Conservation (phyloP, 192 early-diverging fungal species). For the Backusella macrospora region DNA sequence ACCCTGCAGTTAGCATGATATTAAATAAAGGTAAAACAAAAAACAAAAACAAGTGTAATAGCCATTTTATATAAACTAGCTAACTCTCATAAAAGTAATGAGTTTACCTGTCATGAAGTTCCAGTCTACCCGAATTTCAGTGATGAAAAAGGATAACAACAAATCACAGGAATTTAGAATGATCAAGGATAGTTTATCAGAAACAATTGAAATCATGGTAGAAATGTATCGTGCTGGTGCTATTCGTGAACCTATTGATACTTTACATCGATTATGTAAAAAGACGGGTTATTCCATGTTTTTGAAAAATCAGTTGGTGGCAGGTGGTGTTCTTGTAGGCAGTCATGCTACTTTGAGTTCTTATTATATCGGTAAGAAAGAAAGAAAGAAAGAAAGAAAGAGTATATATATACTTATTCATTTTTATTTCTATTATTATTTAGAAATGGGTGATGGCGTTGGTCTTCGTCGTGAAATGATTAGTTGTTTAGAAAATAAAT, state of each 20-base stretch:
- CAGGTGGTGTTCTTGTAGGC: neutral
- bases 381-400: neutral
- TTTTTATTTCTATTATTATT: neutral
- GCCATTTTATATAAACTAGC: neutral
- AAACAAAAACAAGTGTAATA: no score
- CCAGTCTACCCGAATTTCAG: neutral
- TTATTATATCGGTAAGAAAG: constrained; percentile 55
- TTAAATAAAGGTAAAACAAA: neutral
- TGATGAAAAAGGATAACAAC: neutral
- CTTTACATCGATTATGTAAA: constrained; percentile 17
- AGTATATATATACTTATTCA: neutral
- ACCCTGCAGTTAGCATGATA: neutral
- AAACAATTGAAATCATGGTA: constrained; percentile 40
- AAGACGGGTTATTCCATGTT: constrained; percentile 18
- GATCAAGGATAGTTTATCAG: constrained; percentile 6
- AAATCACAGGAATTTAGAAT: neutral
- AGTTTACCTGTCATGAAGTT: constrained; percentile 17
- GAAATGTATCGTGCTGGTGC: constrained; percentile 42
- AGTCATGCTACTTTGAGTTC: constrained; percentile 38
- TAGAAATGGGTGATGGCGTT: constrained; percentile 65
- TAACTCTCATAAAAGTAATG: neutral
- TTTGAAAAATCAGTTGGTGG: constrained; percentile 21
- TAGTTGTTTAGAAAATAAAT: constrained; percentile 49
- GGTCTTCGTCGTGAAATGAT: constrained; percentile 65
- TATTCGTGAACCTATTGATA: neutral